Evolutionary conservation across 371 early-diverging fungal genomes (phyloP), one percentile per base, ranked within the genome.

Genomic region (Rhizopus stolonifer): DNA sequence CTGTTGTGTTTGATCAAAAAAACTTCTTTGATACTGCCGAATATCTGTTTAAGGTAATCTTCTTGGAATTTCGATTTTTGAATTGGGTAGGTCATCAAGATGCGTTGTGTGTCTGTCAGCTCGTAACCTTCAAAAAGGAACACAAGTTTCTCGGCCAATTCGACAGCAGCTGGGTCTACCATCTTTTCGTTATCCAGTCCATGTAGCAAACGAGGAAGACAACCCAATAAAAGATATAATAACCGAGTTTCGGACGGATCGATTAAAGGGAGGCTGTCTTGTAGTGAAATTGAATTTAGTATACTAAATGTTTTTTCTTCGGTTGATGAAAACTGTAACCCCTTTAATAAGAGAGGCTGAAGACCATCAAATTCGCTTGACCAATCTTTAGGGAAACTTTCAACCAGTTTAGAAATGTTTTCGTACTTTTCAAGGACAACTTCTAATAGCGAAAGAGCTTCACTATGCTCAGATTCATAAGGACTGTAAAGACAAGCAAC

Each of bases 401-500:
- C 65, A 3, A 69, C 69, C 15, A 79, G 38, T 22, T 53, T 64
- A 9, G 60, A 53, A 13, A 32, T 50, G 24, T 62, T 60, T 4
- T 63, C 52, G 46, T 67, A 34, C 17, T 87, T 82, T 18, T 70
- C 60, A 14, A 90, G 54, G 2, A 90, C 77, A 22, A 80, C 78
- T 34, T 77, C 76, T n/a, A 93, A 55, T 7, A 91, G 58, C 46
- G 72, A 53, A 18, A 89, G 70, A 1, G 84, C 90, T 52, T 89
- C 87, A 18, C 74, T 25, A 59, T 82, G 92, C 58, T 92, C 92
- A 40, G 85, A 86, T 49, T 91, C 90, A 58, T 87, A 83, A 2
- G 87, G 86, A 11, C 86, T 87, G 49, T 86, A 82, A 15, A 94
- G 65, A 49, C 84, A 85, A 7, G 93, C 85, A 10, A 90, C 81